These are phyloP conservation scores for Kandelia obovata DNA, from an alignment of 345 rosid genomes.

Conservation along the genomic window DNA sequence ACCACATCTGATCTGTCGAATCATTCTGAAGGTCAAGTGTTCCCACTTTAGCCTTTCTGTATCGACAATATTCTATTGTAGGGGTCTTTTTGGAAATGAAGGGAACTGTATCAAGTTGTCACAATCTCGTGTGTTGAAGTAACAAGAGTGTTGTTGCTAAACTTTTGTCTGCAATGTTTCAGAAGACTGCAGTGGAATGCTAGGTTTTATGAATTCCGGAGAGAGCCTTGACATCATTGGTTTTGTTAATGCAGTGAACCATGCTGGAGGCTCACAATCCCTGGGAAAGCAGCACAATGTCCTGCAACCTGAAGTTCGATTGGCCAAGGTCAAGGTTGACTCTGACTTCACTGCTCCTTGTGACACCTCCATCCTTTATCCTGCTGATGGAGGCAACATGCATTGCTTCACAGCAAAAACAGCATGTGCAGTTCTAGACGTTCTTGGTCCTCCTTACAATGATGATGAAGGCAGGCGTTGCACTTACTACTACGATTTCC, in stretches of 20 bases:
- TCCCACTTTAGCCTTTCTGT: neutral
- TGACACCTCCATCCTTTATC: conserved; percentile 71
- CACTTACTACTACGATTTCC: conserved; percentile 61
- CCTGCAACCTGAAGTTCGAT: conserved; percentile 32
- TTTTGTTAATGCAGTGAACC: conserved; percentile 33
- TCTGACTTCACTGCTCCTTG: conserved; percentile 72
- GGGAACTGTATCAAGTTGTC: too few relatives aligned
- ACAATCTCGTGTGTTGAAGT: too few relatives aligned
- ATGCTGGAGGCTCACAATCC: neutral
- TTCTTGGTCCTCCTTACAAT: conserved; percentile 86
- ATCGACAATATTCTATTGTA: neutral
- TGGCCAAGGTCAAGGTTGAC: conserved; percentile 75
- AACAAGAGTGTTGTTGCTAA: too few relatives aligned
- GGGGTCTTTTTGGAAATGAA: neutral
- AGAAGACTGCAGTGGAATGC: too few relatives aligned
- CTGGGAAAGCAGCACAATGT: neutral
- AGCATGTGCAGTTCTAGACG: conserved; percentile 89
- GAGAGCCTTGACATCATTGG: too few relatives aligned
- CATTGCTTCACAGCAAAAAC: conserved; percentile 84
- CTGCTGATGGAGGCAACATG: conserved; percentile 94
- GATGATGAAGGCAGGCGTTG: conserved; percentile 78
- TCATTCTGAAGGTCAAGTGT: conserved; percentile 33
- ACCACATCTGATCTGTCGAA: neutral
- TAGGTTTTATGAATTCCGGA: neutral
- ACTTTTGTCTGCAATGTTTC: too few relatives aligned